Evolutionary conservation across 2,329 filamentous ascomycete genomes (phyloP).

Genomic region (Penicillium sp.): DNA sequence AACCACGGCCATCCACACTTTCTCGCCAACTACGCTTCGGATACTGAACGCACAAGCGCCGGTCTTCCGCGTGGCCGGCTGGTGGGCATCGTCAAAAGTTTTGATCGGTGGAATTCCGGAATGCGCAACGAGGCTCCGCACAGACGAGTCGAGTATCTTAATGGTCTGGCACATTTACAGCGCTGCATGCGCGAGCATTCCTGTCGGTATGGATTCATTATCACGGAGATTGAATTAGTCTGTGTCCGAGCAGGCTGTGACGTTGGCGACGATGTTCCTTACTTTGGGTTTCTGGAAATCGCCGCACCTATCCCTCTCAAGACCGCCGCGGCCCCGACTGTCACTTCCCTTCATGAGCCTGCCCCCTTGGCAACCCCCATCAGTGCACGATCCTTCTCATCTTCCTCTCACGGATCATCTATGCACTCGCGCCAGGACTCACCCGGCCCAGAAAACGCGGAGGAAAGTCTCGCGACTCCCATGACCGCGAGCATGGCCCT

Average conservation of each 20-base stretch:
- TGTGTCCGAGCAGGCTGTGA: conserved; percentile 72
- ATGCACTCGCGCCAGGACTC: conserved; percentile 18
- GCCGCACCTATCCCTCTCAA: conserved; percentile 52
- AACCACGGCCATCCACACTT: conserved; percentile 47
- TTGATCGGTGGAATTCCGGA: conserved; percentile 89
- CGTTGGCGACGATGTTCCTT: conserved; percentile 57
- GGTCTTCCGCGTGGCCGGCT: conserved; percentile 56
- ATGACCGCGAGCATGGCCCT: conserved; percentile 56
- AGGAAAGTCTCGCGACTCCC: conserved; percentile 21
- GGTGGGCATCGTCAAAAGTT: conserved; percentile 82
- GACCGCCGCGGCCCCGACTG: conserved; percentile 25
- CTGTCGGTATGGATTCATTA: conserved; percentile 90
- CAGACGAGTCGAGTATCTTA: conserved; percentile 82
- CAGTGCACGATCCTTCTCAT: conserved; percentile 24
- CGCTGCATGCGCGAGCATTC: conserved; percentile 88
- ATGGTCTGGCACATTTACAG: conserved; percentile 78
- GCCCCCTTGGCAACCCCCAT: conserved; percentile 27
- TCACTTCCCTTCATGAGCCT: conserved; percentile 8
- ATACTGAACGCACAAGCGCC: conserved; percentile 44
- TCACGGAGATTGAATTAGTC: conserved; percentile 92
- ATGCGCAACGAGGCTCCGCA: conserved; percentile 82
- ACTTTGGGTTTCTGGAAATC: conserved; percentile 86
- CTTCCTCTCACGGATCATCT: conserved; percentile 17
- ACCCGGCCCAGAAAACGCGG: conserved; percentile 1
- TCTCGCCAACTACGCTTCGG: conserved; percentile 49